phyloP scores from a whole-genome alignment of 306 rosid species.

The Echinosophora koreensis region DNA sequence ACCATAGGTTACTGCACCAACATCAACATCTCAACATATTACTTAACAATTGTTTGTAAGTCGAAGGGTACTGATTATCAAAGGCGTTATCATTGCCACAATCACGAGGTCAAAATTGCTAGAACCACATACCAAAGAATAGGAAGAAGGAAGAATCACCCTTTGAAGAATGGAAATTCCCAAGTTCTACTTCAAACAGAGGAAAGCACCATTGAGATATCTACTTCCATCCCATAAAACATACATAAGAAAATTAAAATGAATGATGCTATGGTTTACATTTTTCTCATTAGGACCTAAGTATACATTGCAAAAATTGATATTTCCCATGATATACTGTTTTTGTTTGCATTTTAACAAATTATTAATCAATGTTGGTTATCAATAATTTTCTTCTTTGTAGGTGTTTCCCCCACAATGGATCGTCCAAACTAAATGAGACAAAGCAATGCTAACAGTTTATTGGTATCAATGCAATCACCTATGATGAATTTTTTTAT shows the following conservation, averaged over 20 bases:
- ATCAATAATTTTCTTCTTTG: not conserved
- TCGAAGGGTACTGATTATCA: too few relatives aligned
- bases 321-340: not conserved
- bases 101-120: not conserved
- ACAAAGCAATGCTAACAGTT: slow-evolving; percentile 4
- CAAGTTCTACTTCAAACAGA: not conserved
- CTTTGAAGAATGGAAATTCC: not conserved
- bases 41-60: not conserved
- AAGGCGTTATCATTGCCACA: too few relatives aligned
- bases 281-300: not conserved
- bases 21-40: not conserved
- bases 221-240: not conserved
- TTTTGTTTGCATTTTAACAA: not conserved
- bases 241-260: not conserved
- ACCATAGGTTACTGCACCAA: not conserved
- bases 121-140: not conserved
- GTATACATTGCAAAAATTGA: not conserved
- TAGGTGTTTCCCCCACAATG: not conserved
- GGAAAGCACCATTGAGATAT: not conserved
- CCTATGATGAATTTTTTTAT: not conserved
- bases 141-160: not conserved
- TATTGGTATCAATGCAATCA: not conserved
- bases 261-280: not conserved
- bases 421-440: not conserved
- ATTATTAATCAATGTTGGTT: not conserved